Base-by-base conservation (phyloP, 2,329 filamentous ascomycete species). In the Diaporthe sp. region DNA sequence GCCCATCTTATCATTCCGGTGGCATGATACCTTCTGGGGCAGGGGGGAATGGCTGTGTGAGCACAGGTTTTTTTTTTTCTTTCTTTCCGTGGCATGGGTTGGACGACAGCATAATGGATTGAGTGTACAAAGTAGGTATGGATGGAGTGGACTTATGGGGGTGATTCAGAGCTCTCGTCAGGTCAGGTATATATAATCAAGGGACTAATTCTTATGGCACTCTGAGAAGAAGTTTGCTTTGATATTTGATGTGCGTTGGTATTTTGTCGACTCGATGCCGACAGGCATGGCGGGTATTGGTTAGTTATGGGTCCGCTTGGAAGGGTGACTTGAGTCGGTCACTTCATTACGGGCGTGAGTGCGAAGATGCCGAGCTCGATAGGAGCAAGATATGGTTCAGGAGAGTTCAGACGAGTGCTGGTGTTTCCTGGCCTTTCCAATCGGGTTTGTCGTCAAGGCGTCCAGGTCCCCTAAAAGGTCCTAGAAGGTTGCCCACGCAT, bases 131-230 rank as follows among this genome's bases (percentile, higher is more conserved):
- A 65, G 25, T 37, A 55, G 65, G 49, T 72, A 53, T 47, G 67
- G 65, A 60, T 25, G n/a, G 72, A 28, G 25, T 42, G 39, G 53
- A 44, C 70, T 51, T 49, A 49, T 55, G 47, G 44, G 44, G 47
- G 42, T 28, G 37, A 47, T 51, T 42, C 12, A 53, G 55, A 70
- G 49, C 65, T 70, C 65, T 55, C 47, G 28, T 44, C 31, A 51
- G 25, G 42, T 58, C 49, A 53, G 28, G 47, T 74, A 76, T 71
- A 76, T 74, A 61, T 72, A 72, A 58, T 72, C 13, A 60, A 49
- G 8, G 9, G 20, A 22, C 55, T 28, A 51, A 12, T 39, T 58
- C n/a, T 49, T 34, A 9, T 7, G 20, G 28, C 9, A 31, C 22
- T 44, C 15, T 28, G 37, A 61, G 28, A 44, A 28, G 25, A 17